phyloP scores from a whole-genome alignment of 768 basidiomycete species.

The Collybia sp. region DNA sequence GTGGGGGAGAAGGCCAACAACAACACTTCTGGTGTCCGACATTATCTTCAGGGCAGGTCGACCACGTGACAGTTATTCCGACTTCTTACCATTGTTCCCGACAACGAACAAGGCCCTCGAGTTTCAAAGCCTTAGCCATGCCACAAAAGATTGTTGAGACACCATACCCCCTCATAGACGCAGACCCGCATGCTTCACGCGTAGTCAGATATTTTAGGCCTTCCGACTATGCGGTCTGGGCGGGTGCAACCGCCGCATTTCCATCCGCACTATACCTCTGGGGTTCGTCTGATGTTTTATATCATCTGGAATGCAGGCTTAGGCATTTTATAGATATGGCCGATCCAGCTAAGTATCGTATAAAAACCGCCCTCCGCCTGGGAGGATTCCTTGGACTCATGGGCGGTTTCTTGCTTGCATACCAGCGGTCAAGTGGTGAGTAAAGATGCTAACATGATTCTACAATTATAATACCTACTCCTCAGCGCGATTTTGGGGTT shows the following conservation, averaged over 20 bases:
- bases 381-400: constrained; percentile 79
- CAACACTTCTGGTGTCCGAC: not conserved
- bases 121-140: constrained; percentile 36
- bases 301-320: constrained; percentile 4
- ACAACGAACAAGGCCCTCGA: constrained; percentile 19
- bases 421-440: constrained; percentile 86
- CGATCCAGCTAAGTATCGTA: constrained; percentile 34
- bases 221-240: constrained; percentile 86
- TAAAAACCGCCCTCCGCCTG: constrained; percentile 37
- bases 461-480: constrained; percentile 4
- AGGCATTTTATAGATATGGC: constrained; percentile 36
- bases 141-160: constrained; percentile 48
- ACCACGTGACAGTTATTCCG: constrained; percentile 22
- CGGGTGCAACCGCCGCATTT: constrained; percentile 71
- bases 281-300: constrained; percentile 48
- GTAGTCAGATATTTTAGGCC: constrained; percentile 88
- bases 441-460: constrained; percentile 9
- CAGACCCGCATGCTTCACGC: constrained; percentile 84
- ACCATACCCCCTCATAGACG: constrained; percentile 88
- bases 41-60: constrained; percentile 30
- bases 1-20: constrained; percentile 9
- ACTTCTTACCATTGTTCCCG: constrained; percentile 19
- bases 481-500: constrained; percentile 91
- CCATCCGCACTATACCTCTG: constrained; percentile 78
- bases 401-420: constrained; percentile 90